Conservation (phyloP, 163 green algal species). For the Prototheca wickerhamii region DNA sequence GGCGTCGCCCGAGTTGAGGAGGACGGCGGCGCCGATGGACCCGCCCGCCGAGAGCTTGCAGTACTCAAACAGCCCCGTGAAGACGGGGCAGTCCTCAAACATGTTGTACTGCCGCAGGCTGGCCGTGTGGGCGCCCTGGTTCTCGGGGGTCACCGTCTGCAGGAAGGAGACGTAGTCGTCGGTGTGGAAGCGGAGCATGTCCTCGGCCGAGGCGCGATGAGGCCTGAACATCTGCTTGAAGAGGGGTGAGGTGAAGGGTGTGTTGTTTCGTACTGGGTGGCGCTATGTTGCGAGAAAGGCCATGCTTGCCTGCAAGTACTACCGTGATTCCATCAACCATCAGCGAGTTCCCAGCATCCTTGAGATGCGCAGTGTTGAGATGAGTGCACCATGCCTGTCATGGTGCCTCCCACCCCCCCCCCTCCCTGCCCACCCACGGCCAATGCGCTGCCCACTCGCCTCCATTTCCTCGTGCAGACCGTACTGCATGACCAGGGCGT, state of each 20-base stretch:
- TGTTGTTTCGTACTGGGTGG: too few relatives aligned
- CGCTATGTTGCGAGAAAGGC: too few relatives aligned
- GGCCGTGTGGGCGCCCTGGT: slow-evolving; percentile 10
- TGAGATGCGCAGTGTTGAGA: too few relatives aligned
- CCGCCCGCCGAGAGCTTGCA: slow-evolving; percentile 64
- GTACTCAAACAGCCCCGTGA: slow-evolving; percentile 91
- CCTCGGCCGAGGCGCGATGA: slow-evolving; percentile 23
- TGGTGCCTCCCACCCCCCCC: too few relatives aligned
- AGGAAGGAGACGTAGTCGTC: slow-evolving; percentile 72
- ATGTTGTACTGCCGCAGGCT: slow-evolving; percentile 57
- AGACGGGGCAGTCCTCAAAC: slow-evolving; percentile 92
- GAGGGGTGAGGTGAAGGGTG: background rate
- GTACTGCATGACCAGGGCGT: slow-evolving; percentile 73
- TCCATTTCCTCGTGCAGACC: slow-evolving; percentile 65
- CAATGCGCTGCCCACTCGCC: slow-evolving; percentile 18
- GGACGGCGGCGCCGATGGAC: slow-evolving; percentile 55
- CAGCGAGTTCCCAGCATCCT: too few relatives aligned
- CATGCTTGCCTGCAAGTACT: too few relatives aligned
- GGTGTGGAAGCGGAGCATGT: slow-evolving; percentile 51
- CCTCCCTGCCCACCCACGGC: background rate
- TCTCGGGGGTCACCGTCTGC: slow-evolving; percentile 44
- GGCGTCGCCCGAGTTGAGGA: slow-evolving; percentile 76
- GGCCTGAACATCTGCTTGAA: slow-evolving; percentile 29
- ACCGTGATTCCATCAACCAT: too few relatives aligned
- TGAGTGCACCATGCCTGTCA: too few relatives aligned